Evolutionary conservation across 1,284 basidiomycete genomes (phyloP), one percentile per base, ranked within the genome.

Genomic region (Marasmius tenuissimus): DNA sequence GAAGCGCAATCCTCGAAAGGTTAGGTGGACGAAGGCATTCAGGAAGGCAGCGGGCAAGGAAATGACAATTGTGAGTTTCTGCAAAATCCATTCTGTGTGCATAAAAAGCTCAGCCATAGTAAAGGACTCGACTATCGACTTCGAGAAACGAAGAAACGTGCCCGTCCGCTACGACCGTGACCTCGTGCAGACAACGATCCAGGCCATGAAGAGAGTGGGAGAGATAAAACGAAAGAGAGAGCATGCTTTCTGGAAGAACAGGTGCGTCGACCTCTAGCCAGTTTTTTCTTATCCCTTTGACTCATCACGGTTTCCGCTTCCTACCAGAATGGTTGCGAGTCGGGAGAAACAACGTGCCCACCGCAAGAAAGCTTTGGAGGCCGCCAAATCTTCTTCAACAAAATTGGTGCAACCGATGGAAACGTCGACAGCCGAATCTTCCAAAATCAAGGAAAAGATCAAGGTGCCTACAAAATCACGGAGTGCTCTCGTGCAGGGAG

Each of bases 11-110:
- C 97, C 97, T 54, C 89, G 97, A 67, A 99, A 99, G 80, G 96
- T 99, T 57, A 87, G 94, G 71, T 99, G 97, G 97, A 99, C 97
- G 59, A 99, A 99, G 79, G 97, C 97, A 16, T 99, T 99, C 87
- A 87, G 97, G 69, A 98, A 97, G 76, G 95, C 97, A 27, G 94
- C 96, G 62, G 97, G 97, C 66, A 99, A 99, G 81, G 97, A 99
- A 81, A 99, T 99, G 97, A 97, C 94, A 12, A 93, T 99, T 71
- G 95, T 96, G 72, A 76, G 92, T 77, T 11, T 27, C 27, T 27
- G 27, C 2, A 56, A 20, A 52, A 48, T 18, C 51, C 48, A 59
- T 39, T 35, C 59, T 20, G n/a, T 6, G 39, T 45, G 45, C 45
- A 11, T 40, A 57, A 22, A 40, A 10, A 9, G n/a, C 20, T 50